Evolutionary conservation across 306 rosid genomes (phyloP).

Genomic region (Citrullus mucosospermus): DNA sequence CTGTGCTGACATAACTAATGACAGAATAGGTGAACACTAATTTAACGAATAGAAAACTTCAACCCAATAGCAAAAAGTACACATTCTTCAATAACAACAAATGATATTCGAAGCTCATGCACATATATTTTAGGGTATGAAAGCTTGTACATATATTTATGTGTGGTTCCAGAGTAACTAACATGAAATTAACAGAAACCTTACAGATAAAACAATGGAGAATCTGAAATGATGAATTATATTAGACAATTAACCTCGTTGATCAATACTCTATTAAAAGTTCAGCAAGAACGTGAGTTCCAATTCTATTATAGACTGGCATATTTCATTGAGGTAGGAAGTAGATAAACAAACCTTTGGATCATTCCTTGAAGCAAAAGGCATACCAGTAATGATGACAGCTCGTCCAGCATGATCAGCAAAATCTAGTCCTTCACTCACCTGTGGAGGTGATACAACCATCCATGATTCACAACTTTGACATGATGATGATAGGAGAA

Average conservation of each 20-base stretch:
- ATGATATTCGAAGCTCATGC: neutral
- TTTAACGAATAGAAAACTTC: neutral
- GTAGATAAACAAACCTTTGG: slow-evolving; percentile 53
- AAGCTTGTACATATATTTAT: neutral
- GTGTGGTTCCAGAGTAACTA: neutral
- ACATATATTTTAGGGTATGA: neutral
- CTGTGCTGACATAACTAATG: neutral
- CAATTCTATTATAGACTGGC: neutral
- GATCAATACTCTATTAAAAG: neutral
- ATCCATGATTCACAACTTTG: neutral
- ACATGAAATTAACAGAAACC: neutral
- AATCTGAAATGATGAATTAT: neutral
- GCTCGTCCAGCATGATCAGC: slow-evolving; percentile 98
- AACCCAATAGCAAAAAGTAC: neutral
- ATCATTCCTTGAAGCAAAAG: slow-evolving; percentile 72
- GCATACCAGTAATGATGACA: slow-evolving; percentile 83
- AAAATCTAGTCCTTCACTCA: slow-evolving; percentile 95
- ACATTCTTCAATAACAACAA: neutral
- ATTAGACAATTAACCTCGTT: neutral
- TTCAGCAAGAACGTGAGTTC: neutral
- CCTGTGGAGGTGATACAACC: slow-evolving; percentile 36
- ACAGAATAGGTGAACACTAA: neutral
- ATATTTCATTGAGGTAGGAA: neutral
- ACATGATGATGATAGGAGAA: neutral
- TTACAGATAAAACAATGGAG: neutral